Base-by-base conservation (phyloP, 352 stramenopile genomes). In the Phytophthora palmivora region DNA sequence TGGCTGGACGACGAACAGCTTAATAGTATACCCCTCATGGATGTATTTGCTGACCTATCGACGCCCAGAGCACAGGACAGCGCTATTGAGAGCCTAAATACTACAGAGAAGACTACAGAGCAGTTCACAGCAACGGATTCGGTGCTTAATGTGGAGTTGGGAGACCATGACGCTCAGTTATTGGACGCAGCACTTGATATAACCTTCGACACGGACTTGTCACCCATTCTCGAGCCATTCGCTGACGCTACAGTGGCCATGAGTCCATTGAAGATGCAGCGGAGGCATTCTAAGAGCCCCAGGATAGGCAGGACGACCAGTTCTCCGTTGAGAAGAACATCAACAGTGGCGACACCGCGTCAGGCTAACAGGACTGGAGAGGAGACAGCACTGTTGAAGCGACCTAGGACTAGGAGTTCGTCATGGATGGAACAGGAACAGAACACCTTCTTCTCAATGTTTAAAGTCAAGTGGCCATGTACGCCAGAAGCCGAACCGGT, bases 381-480 rank as follows among this genome's bases (percentile, higher is more conserved):
- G 24, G 18, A 60, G 34, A 52, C 45, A 51, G 22, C 37, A 39
- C 38, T 38, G 19, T 36, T 55, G 32, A 74, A 56, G 28, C 67
- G 61, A 57, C 74, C 54, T 14, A 61, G 47, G 48, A 68, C 53
- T 19, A 70, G 61, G 44, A 59, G 60, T 45, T 63, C 45, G 10
- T 66, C 43, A 16, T 92, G 82, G 82, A 74, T 44, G 32, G 68
- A 87, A 15, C 73, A 80, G 37, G 82, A 92, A 50, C 66, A 88
- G 47, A 89, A 78, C 50, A 73, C 72, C 4, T 92, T 92, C 54
- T 92, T 88, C 43, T 58, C 73, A 1, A 73, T 85, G 49, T 88
- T 92, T 65, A 89, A 89, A 58, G 53, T 59, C 43, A 92, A 92
- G 47, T 92, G 82, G 78, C 75, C 76, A 19, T 65, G 59, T 15